Percentiles rank a stretch among this genome's conserved stretches.
These are phyloP conservation scores for Paramecium octaurelia DNA, from an alignment of 73 alveolate genomes.

Conservation along the genomic window DNA sequence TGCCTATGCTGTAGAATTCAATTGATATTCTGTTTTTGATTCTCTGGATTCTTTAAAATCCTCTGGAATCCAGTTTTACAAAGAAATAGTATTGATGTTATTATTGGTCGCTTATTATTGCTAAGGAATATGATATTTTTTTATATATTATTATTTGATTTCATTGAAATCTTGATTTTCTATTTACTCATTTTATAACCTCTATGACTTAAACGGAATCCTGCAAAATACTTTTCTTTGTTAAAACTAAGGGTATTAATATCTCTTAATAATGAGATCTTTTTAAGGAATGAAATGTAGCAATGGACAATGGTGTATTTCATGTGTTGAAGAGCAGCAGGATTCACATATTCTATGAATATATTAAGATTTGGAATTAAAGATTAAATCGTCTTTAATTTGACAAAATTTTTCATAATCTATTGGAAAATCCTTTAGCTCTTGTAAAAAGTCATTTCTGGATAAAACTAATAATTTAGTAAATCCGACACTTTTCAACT, in stretches of 20 bases:
- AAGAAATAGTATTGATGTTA: background rate
- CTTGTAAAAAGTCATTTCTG: background rate
- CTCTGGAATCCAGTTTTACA: background rate
- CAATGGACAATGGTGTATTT: background rate
- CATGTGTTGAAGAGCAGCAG: slow-evolving; percentile 9
- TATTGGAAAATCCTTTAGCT: background rate
- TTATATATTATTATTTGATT: background rate
- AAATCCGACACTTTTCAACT: background rate
- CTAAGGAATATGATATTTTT: background rate
- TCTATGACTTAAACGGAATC: background rate
- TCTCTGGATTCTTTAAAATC: background rate
- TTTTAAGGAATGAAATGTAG: slow-evolving; percentile 33
- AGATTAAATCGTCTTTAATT: background rate
- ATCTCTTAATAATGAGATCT: slow-evolving; percentile 12
- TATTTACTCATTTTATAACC: background rate
- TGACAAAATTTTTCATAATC: slow-evolving; percentile 30
- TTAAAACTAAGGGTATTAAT: background rate
- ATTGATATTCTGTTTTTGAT: background rate
- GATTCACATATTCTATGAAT: background rate
- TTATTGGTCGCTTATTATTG: background rate
- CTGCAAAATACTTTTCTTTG: background rate
- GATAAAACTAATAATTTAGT: background rate
- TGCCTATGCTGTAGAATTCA: background rate
- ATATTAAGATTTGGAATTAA: background rate
- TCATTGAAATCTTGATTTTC: background rate